Evolutionary conservation across 2,329 filamentous ascomycete species (phyloP), one percentile per base, ranked within the genome.

Genomic region (Lizonia empirigonia): DNA sequence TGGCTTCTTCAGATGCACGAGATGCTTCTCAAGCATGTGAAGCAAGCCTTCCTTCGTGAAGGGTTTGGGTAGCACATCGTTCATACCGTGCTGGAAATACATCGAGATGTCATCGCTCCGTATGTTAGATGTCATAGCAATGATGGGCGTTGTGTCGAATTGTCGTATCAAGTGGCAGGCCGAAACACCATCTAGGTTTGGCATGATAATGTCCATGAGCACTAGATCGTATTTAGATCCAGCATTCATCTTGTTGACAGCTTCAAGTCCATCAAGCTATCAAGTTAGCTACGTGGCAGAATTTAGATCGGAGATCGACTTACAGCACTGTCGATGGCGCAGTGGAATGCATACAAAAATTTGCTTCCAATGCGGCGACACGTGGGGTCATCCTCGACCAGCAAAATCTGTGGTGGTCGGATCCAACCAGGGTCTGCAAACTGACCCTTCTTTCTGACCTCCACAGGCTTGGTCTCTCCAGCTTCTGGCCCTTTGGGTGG

Each of bases 41-140:
- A 96, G 77, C 24, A 97, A 77, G 0, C 92, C 93, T 34, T 89
- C 83, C 62, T 88, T 88, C 1, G 94, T 99, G 71, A 99, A 99
- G 0, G 94, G 94, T 70, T 99, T 99, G 0, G 94, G 93, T 53
- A 99, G 78, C 15, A 99, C 93, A 68, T 96, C 94, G 68, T 96
- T 95, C 87, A 79, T 82, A 94, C 92, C 94, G 76, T 96, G 92
- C 65, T 93, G 87, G 77, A 97, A 97, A 71, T 99, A 99, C 77
- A 95, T 92, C 45, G 93, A 90, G 55, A 97, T 95, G 70, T 99
- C 94, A 66, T 97, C 93, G 54, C 91, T 92, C 59, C 94, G 85
- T 59, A 99, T 97, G 69, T 97, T 99, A 3, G 93, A 97, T 3
- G 94, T 99, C 94, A 99, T 97, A 37, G 94, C 94, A 51, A 99